These are phyloP conservation scores for Fusarium metavorans DNA, from an alignment of 2,329 filamentous ascomycete genomes.

Conservation along the genomic window DNA sequence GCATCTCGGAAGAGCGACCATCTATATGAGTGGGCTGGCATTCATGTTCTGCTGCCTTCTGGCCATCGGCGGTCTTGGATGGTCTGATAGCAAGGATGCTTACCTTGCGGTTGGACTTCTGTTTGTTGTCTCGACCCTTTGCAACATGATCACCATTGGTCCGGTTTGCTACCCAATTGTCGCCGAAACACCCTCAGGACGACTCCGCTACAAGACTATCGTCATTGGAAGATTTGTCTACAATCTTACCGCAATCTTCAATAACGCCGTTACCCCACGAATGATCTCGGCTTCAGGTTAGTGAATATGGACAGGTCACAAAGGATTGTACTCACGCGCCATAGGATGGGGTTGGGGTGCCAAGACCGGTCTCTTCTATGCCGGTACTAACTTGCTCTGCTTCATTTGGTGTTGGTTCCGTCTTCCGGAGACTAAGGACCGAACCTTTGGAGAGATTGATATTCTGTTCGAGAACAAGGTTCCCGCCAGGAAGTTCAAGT, in stretches of 20 bases:
- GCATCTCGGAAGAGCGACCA: not conserved
- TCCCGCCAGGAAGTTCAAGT: slow-evolving; percentile 38
- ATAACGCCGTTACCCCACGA: not conserved
- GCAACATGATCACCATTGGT: not conserved
- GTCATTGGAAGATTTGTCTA: not conserved
- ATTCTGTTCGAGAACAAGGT: slow-evolving; percentile 36
- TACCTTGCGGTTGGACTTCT: not conserved
- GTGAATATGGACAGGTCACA: not conserved
- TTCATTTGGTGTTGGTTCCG: slow-evolving; percentile 48
- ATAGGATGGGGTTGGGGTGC: slow-evolving; percentile 16
- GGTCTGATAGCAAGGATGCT: not conserved
- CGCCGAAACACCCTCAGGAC: not conserved
- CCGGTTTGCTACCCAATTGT: not conserved
- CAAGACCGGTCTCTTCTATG: slow-evolving; percentile 19
- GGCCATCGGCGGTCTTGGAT: not conserved
- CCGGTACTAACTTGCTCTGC: slow-evolving; percentile 48
- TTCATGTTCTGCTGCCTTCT: not conserved
- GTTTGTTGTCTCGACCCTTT: not conserved
- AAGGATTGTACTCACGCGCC: not conserved
- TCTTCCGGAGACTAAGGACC: slow-evolving; percentile 42
- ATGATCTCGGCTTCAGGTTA: not conserved
- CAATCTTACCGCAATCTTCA: not conserved
- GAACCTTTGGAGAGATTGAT: slow-evolving; percentile 42
- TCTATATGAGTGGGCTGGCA: not conserved
- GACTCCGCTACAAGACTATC: not conserved